Conservation (phyloP, 257 asterid genomes). For the Linderniella brevidens region DNA sequence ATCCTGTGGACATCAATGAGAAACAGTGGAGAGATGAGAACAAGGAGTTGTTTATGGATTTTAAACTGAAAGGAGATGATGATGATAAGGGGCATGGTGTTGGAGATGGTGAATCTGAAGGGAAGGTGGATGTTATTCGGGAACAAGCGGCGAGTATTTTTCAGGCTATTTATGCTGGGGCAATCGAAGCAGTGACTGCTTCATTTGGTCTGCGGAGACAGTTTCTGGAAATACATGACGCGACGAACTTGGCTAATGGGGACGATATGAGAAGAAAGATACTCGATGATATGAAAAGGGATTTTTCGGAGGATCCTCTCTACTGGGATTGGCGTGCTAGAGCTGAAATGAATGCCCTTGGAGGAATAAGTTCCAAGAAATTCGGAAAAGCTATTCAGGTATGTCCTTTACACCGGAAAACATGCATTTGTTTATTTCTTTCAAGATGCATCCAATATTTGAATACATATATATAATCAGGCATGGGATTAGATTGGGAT, state of each 20-base stretch:
- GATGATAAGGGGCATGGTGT: conserved; percentile 17
- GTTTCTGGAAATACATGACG: conserved; percentile 69
- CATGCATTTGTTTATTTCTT: too few relatives aligned
- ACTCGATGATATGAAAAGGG: conserved; percentile 48
- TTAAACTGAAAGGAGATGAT: conserved; percentile 34
- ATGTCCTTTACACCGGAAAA: background rate
- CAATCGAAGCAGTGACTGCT: conserved; percentile 59
- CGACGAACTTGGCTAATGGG: conserved; percentile 31
- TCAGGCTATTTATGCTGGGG: conserved; percentile 43
- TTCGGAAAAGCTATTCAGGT: conserved; percentile 59
- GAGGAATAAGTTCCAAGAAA: conserved; percentile 17
- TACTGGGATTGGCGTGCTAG: conserved; percentile 98
- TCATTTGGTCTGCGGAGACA: conserved; percentile 51
- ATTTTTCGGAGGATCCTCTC: conserved; percentile 39
- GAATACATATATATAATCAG: too few relatives aligned
- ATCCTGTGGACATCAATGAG: conserved; percentile 26
- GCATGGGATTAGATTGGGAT: too few relatives aligned
- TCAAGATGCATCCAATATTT: too few relatives aligned
- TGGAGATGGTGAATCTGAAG: conserved; percentile 36
- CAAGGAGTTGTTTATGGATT: conserved; percentile 49
- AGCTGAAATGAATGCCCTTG: conserved; percentile 20
- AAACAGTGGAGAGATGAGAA: conserved; percentile 61
- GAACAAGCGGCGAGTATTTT: conserved; percentile 55
- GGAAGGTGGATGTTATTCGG: conserved; percentile 29
- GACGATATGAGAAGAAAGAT: conserved; percentile 45